Base-by-base conservation (phyloP, 1,139 yeast genomes). In the Taphrina flavorubra region DNA sequence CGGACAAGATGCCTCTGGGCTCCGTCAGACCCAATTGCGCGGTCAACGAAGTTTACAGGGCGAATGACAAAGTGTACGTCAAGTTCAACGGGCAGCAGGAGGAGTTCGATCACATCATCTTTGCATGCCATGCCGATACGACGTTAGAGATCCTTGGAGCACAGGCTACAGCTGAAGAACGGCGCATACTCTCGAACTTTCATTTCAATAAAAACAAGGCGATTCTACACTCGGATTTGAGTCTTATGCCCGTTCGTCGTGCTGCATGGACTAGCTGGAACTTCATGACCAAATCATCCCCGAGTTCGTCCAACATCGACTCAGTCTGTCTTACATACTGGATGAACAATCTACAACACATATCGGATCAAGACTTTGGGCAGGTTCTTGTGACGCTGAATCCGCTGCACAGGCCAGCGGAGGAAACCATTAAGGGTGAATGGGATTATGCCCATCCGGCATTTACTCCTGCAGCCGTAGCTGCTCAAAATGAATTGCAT, bases 231-330 rank as follows among this genome's bases (percentile, higher is more conserved):
- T 63, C 67, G 8, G 67, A 63, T 46, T 25, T 63, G 46, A 20
- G 61, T 10, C 55, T 63, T 13, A 63, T 63, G 67, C 67, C 67
- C 13, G 46, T 18, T 6, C 61, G 67, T n/a, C 46, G 61, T 14
- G 61, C 56, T 14, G 67, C 67, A 25, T 63, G 67, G 67, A 63
- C 67, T 8, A 40, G 61, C 34, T 63, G 67, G 67, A 63, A 63
- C 47, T 63, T 53, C 47, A 63, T 63, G 40, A 63, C 67, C 36
- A 55, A 53, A 36, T 63, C 67, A 6, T 46, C 59, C 31, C 40
- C 49, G 39, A 14, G 13, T 7, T 51, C 65, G 5, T 25, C 25
- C 20, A 63, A 63, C 20, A 55, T 57, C n/a, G 61, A 63, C 56
- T 40, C 61, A 36, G 67, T 63, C 7, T 63, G 67, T 39, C 51